phyloP scores from a whole-genome alignment of 208 protist species.

The Crithidia brevicula region DNA sequence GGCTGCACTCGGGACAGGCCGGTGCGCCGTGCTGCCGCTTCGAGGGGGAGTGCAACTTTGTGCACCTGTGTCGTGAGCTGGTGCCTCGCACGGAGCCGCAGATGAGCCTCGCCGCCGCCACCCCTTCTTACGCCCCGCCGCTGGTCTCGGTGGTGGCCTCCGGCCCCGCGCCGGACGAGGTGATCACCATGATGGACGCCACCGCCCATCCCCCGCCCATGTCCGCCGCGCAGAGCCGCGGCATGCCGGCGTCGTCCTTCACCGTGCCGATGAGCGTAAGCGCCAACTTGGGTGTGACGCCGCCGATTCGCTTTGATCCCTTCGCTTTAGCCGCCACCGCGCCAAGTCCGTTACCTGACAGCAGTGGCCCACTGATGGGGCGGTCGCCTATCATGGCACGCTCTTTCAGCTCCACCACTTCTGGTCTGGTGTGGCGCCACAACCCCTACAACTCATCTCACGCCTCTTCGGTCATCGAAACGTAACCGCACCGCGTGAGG shows the following conservation, averaged over 20 bases:
- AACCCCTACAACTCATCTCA: conserved; percentile 75
- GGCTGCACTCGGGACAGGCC: conserved; percentile 54
- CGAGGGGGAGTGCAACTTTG: conserved; percentile 80
- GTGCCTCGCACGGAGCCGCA: conserved; percentile 19
- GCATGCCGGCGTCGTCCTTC: conserved; percentile 24
- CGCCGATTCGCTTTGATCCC: conserved; percentile 46
- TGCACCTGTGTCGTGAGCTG: conserved; percentile 78
- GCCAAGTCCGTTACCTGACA: conserved; percentile 30
- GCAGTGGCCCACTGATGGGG: conserved; percentile 25
- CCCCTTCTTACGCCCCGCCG: conserved; percentile 5
- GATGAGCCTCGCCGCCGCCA: conserved; percentile 10
- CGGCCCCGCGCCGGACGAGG: conserved; percentile 15
- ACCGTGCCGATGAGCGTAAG: conserved; percentile 48
- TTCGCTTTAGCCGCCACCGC: conserved; percentile 43
- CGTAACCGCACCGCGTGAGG: conserved; percentile 32
- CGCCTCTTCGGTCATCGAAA: conserved; percentile 73
- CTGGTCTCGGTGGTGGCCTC: conserved; percentile 7
- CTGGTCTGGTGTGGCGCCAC: conserved; percentile 76
- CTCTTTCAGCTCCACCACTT: conserved; percentile 71
- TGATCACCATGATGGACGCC: conserved; percentile 14
- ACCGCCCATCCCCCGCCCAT: neutral
- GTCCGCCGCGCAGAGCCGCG: conserved; percentile 15
- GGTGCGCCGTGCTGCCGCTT: conserved; percentile 79
- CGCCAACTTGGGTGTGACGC: conserved; percentile 34
- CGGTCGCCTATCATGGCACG: conserved; percentile 54